phyloP scores from a whole-genome alignment of 805 yeast species.

The Hyphopichia homilentoma region DNA sequence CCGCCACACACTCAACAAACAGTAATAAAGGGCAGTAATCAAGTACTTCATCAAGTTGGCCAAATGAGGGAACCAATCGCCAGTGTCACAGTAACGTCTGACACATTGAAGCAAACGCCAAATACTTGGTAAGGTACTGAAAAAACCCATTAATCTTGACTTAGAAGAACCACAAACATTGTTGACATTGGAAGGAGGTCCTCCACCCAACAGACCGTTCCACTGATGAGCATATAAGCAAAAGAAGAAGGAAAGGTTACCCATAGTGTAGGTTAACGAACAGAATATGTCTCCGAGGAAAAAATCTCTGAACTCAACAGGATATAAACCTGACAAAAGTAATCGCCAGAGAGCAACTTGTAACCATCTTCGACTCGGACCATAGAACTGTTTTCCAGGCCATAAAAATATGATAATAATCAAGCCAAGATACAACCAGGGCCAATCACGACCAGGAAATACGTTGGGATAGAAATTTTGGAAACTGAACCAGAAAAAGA shows the following conservation, averaged over 20 bases:
- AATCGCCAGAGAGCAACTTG: slow-evolving; percentile 68
- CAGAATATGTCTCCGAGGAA: slow-evolving; percentile 89
- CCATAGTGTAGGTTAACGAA: slow-evolving; percentile 82
- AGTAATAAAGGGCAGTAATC: slow-evolving; percentile 63
- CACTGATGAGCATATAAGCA: slow-evolving; percentile 77
- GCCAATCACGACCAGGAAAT: slow-evolving; percentile 70
- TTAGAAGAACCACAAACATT: slow-evolving; percentile 70
- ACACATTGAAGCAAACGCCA: slow-evolving; percentile 91
- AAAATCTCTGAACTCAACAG: slow-evolving; percentile 94
- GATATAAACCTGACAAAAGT: slow-evolving; percentile 78
- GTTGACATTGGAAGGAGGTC: slow-evolving; percentile 30
- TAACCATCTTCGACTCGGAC: slow-evolving; percentile 75
- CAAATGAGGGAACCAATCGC: slow-evolving; percentile 94
- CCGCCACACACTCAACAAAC: slow-evolving; percentile 73
- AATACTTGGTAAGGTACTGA: slow-evolving; percentile 78
- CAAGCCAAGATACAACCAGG: slow-evolving; percentile 69
- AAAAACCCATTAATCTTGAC: slow-evolving; percentile 77
- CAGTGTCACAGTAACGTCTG: slow-evolving; percentile 88
- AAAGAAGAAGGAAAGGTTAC: slow-evolving; percentile 80
- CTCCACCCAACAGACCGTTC: slow-evolving; percentile 47
- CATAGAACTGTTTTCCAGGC: slow-evolving; percentile 58
- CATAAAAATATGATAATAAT: slow-evolving; percentile 46
- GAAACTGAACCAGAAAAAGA: slow-evolving; percentile 77
- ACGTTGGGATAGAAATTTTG: slow-evolving; percentile 57
- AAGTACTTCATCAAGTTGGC: slow-evolving; percentile 82